These are phyloP conservation scores for Suhomyces pyralidae DNA, from an alignment of 805 yeast species.

Conservation along the genomic window DNA sequence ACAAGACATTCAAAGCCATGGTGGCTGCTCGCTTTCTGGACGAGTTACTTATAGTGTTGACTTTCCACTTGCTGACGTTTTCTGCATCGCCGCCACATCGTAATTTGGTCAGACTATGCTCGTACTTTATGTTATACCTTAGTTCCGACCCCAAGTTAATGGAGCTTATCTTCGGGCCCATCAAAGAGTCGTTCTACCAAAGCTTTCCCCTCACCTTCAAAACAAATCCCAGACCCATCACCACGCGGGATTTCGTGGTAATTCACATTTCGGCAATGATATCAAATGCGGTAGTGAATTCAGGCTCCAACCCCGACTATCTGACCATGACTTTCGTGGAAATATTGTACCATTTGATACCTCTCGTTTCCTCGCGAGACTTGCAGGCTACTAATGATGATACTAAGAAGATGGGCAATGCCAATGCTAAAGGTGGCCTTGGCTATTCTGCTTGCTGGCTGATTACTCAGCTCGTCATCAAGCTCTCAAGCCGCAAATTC, in stretches of 20 bases:
- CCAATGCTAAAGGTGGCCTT: conserved; percentile 39
- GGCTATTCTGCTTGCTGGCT: conserved; percentile 50
- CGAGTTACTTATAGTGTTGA: conserved; percentile 51
- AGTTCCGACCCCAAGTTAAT: conserved; percentile 37
- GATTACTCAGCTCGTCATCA: conserved; percentile 43
- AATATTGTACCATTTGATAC: conserved; percentile 59
- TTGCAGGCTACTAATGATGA: conserved; percentile 16
- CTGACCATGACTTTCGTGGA: conserved; percentile 52
- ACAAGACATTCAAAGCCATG: conserved; percentile 48
- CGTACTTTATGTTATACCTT: conserved; percentile 52
- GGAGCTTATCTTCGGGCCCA: conserved; percentile 42
- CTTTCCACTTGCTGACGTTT: conserved; percentile 56
- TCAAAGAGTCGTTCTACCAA: conserved; percentile 43
- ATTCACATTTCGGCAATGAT: conserved; percentile 49
- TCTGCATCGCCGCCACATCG: conserved; percentile 35
- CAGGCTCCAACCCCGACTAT: conserved; percentile 17
- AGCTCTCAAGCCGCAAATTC: conserved; percentile 34
- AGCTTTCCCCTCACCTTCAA: conserved; percentile 54
- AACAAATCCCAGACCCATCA: conserved; percentile 39
- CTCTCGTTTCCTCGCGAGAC: conserved; percentile 28
- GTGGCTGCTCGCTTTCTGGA: conserved; percentile 43
- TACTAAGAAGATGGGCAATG: conserved; percentile 23
- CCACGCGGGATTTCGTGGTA: conserved; percentile 63
- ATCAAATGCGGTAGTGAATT: conserved; percentile 8
- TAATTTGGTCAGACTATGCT: conserved; percentile 47